Conservation (phyloP, 2,329 filamentous ascomycete species). For the Sphaerostilbella broomeana region DNA sequence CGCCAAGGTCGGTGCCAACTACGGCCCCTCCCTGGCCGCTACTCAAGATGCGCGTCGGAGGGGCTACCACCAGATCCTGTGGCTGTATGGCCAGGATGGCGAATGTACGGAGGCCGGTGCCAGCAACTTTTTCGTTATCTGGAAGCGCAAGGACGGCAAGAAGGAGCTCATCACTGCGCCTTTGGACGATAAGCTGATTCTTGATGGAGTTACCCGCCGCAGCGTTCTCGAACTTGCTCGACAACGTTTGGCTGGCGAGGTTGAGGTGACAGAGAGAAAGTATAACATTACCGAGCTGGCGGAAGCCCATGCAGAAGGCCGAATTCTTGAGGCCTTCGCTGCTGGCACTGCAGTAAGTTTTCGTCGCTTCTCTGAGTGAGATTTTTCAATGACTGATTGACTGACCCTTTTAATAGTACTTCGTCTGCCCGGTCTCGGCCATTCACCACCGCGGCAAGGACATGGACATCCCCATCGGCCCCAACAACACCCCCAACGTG, state of each 20-base stretch:
- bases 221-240: constrained; percentile 69
- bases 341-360: constrained; percentile 73
- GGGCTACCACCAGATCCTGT: constrained; percentile 88
- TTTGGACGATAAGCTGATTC: constrained; percentile 73
- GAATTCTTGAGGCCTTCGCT: constrained; percentile 78
- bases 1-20: constrained; percentile 90
- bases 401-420: constrained; percentile 45
- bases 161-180: constrained; percentile 74
- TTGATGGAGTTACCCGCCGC: constrained; percentile 81
- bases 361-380: background rate
- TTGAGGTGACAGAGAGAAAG: constrained; percentile 72
- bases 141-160: constrained; percentile 48
- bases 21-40: constrained; percentile 74
- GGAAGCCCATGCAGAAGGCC: constrained; percentile 65
- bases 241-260: constrained; percentile 50
- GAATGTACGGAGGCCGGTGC: constrained; percentile 87
- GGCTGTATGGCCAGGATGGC: constrained; percentile 74
- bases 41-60: constrained; percentile 64
- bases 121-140: constrained; percentile 85
- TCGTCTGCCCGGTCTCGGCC: constrained; percentile 60
- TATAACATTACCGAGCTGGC: constrained; percentile 76
- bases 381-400: constrained; percentile 15
- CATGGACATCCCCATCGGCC: constrained; percentile 55
- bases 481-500: constrained; percentile 41
- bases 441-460: constrained; percentile 62